Conservation (phyloP, 805 yeast genomes). For the Torulaspora maleeae region DNA sequence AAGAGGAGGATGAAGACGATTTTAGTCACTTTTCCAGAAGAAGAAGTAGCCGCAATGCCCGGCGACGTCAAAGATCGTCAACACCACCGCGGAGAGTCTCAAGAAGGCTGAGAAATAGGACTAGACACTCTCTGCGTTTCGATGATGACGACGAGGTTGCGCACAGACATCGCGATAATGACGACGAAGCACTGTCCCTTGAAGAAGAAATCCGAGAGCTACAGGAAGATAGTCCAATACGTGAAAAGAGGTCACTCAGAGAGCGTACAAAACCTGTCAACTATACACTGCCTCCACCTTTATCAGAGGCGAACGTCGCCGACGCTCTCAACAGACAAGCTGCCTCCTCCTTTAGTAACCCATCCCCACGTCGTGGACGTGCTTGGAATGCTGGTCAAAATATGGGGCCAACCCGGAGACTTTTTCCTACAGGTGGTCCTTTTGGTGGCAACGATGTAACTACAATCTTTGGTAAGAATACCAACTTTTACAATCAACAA, state of each 20-base stretch:
- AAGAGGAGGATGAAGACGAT: conserved; percentile 27
- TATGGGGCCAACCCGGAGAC: conserved; percentile 53
- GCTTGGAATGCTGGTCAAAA: conserved; percentile 39
- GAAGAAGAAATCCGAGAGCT: conserved; percentile 64
- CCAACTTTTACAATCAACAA: conserved; percentile 36
- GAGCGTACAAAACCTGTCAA: conserved; percentile 71
- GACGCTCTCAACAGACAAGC: conserved; percentile 29
- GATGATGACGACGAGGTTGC: conserved; percentile 30
- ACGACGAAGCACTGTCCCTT: conserved; percentile 36
- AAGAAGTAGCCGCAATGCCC: conserved; percentile 2
- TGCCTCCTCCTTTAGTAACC: conserved; percentile 15
- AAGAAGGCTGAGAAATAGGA: conserved; percentile 26
- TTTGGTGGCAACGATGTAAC: conserved; percentile 95
- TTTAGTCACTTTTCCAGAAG: conserved; percentile 10
- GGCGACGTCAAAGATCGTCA: conserved; percentile 8
- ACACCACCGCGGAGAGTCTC: conserved; percentile 16
- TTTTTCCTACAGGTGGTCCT: conserved; percentile 94
- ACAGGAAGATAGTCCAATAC: conserved; percentile 54
- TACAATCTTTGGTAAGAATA: conserved; percentile 71
- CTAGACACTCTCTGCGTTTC: conserved; percentile 17
- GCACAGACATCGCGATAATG: conserved; percentile 25
- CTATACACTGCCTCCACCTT: conserved; percentile 80
- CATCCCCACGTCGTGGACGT: conserved; percentile 38
- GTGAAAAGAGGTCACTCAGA: conserved; percentile 50
- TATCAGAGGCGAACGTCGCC: conserved; percentile 39